Base-by-base conservation (phyloP, 495 filamentous ascomycete species). In the Rhypophila decipiens region DNA sequence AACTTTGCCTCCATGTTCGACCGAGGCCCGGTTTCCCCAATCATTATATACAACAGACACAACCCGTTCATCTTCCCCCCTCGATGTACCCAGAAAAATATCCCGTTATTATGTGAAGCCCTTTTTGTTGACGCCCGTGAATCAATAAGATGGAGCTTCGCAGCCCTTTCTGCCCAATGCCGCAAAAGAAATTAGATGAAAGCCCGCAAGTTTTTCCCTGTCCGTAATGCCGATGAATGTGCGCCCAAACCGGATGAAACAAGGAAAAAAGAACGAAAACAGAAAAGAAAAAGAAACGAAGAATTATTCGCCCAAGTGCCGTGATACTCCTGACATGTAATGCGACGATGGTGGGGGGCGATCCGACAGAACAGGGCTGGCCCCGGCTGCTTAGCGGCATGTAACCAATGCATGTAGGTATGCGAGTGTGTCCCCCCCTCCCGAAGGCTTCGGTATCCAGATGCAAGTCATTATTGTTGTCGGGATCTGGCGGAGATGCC, bases 391-490 rank as follows among this genome's bases (percentile, higher is more conserved):
- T 39, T 43, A 46, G 36, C 47, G 52, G 24, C 38, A 47, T 37
- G 47, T 23, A 31, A 24, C 35, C 10, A 31, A 7, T 7, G 27
- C 13, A 31, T 31, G 27, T 31, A 43, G 38, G 39, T 31, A 31
- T 31, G 27, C 13, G 39, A 38, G 39, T 47, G 24, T 15, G 15
- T 43, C 37, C 12, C 20, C 31, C 36, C 22, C 10, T 46, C 18
- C 7, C 7, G 27, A 13, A 31, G 27, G 7, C 27, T n/a, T n/a
- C n/a, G n/a, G 27, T 31, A 7, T 24, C 29, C 29, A 24, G 23
- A 53, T 53, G 41, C 51, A 53, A 42, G 24, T 52, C 46, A 52
- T 50, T 45, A n/a, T 35, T 46, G 45, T 50, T 45, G 13, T 35
- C 44, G 45, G 22, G 23, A 8, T 18, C 42, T 27, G 2, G 39